phyloP scores from a whole-genome alignment of 2,329 filamentous ascomycete genomes.

The Capronia epimyces region DNA sequence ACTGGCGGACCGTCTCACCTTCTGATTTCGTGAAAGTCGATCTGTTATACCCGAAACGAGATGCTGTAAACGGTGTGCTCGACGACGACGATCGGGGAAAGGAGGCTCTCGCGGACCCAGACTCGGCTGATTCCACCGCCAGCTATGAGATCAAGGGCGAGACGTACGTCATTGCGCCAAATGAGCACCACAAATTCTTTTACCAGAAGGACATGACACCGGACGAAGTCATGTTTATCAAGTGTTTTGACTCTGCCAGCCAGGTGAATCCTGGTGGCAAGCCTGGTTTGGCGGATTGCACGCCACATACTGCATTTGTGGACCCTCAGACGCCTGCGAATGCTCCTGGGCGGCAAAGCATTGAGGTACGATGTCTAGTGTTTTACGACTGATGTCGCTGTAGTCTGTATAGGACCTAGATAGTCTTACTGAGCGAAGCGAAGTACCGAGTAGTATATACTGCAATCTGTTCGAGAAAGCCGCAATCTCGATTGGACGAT shows the following conservation, averaged over 20 bases:
- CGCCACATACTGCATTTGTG: slow-evolving; percentile 52
- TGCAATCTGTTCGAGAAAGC: no score
- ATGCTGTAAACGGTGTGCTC: slow-evolving; percentile 42
- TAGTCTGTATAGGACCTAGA: no score
- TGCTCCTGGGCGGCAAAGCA: slow-evolving; percentile 53
- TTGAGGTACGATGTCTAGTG: slow-evolving; percentile 59
- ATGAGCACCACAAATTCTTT: slow-evolving; percentile 55
- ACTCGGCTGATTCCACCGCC: slow-evolving; percentile 45
- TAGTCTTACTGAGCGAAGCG: no score
- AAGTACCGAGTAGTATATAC: no score
- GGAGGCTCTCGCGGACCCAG: slow-evolving; percentile 50
- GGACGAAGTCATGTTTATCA: slow-evolving; percentile 50
- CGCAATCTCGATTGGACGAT: no score
- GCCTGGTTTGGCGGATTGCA: slow-evolving; percentile 44
- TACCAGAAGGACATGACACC: slow-evolving; percentile 64
- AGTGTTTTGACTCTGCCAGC: slow-evolving; percentile 51
- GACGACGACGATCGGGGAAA: slow-evolving; percentile 55
- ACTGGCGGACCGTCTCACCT: slow-evolving; percentile 55
- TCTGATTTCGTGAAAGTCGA: slow-evolving; percentile 57
- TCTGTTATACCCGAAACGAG: slow-evolving; percentile 56
- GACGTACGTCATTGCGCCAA: slow-evolving; percentile 56
- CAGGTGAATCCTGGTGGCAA: slow-evolving; percentile 33
- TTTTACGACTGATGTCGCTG: slow-evolving; percentile 60
- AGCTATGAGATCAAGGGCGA: slow-evolving; percentile 61
- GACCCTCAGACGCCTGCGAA: slow-evolving; percentile 51